Evolutionary conservation across 2,329 filamentous ascomycete species (phyloP).

Genomic region (Phialophora expanda): DNA sequence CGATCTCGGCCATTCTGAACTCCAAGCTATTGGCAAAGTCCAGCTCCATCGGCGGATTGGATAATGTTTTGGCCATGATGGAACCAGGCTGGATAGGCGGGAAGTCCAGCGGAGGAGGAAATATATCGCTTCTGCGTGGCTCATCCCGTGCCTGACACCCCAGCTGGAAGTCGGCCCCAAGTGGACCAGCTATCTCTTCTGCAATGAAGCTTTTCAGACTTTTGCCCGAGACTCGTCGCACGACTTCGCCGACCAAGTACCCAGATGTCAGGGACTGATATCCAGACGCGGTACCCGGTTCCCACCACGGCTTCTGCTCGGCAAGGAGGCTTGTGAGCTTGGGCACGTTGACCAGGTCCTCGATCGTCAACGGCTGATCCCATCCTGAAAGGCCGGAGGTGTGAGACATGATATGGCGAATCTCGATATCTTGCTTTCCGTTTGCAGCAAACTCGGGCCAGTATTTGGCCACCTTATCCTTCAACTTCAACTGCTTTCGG

Average conservation of each 20-base stretch:
- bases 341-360: conserved; percentile 45
- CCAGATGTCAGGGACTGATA: conserved; percentile 49
- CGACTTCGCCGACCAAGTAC: conserved; percentile 30
- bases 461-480: conserved; percentile 43
- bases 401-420: conserved; percentile 36
- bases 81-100: conserved; percentile 15
- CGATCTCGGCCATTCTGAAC: conserved; percentile 44
- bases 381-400: conserved; percentile 39
- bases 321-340: conserved; percentile 45
- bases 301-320: conserved; percentile 51
- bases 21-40: conserved; percentile 10
- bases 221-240: conserved; percentile 33
- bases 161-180: conserved; percentile 36
- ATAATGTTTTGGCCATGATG: conserved; percentile 22
- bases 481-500: conserved; percentile 39
- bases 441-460: conserved; percentile 45
- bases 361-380: conserved; percentile 42
- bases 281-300: conserved; percentile 50
- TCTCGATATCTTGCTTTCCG: conserved; percentile 42
- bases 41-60: conserved; percentile 19
- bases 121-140: conserved; percentile 21
- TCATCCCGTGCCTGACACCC: conserved; percentile 31
- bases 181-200: conserved; percentile 32
- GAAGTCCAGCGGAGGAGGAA: conserved; percentile 5
- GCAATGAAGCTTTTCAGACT: conserved; percentile 28